Evolutionary conservation across 139 green algal species (phyloP), one percentile per base, ranked within the genome.

Genomic region (Chlamydomonas asymmetrica): DNA sequence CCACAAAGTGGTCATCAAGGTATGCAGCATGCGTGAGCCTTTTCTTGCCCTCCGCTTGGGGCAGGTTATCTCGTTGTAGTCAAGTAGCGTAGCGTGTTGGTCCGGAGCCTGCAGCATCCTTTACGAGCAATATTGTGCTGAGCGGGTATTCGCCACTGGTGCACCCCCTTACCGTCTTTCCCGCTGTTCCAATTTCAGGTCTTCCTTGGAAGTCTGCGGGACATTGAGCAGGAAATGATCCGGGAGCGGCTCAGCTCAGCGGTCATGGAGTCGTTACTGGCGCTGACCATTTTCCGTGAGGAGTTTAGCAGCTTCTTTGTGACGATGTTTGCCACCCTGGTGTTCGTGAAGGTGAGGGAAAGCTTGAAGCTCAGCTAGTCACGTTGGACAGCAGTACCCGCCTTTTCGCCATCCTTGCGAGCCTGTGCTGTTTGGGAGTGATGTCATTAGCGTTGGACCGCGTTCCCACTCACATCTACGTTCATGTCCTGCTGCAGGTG

Each of bases 281-380:
- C 96, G 0, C 96, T 99, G 83, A 99, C 96, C 4, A 98, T 99
- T 25, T 99, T 99, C 77, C 75, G 95, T 1, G 90, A 97, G 48
- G 93, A 95, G 72, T 97, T 97, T 62, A 92, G 73, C 34, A 63
- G 60, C 0, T 83, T 80, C 25, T 97, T 98, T 67, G 80, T 98
- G 16, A 88, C 85, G 38, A 94, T 97, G 91, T 99, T 99, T 77
- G 88, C 92, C 0, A 78, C 88, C 43, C 88, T 99, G 16, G 87
- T 97, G 13, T 99, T 99, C 69, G 73, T 98, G 45, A 99, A 99
- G 82, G 87, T 95, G 18, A 61, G 40, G 32, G 27, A 60, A 9
- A 20, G 18, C 18, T 32, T 60, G 40, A 18, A 43, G 35, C 49
- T n/a, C n/a, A n/a, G n/a, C n/a, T n/a, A n/a, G n/a, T n/a, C n/a